Base-by-base conservation (phyloP, 345 rosid genomes). In the Pistacia integerrima region DNA sequence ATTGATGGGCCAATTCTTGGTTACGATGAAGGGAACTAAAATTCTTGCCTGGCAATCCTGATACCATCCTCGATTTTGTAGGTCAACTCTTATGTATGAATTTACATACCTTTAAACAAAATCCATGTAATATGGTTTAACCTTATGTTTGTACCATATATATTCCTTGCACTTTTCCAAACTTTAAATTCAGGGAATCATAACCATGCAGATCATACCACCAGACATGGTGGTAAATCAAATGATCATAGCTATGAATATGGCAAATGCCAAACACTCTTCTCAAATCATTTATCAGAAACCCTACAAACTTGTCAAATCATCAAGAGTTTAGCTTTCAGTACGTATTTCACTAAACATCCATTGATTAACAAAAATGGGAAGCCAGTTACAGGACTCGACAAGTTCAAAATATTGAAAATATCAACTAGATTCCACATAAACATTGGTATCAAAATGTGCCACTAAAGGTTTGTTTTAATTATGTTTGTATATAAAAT, bases 21-120 rank as follows among this genome's bases (percentile, higher is more conserved):
- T 41, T 88, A 77, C 76, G 91, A 84, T 1, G 89, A 81, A 79
- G 93, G 92, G 38, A 84, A 75, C 38, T 90, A 1, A 66, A 80
- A 30, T 84, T 74, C 67, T 83, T 90, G 72, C 84, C 74, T 66
- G 86, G 76, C 2, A 85, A 82, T 49, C 72, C 77, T 65, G 58
- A 80, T 17, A 73, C 83, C 18, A 69, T 81, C 13, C 20, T 83
- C 74, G 91, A 87, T 82, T 61, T 87, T 76, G 94, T 90, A 84
- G 91, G 46, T 57, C 28, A 35, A 22, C 41, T 44, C 3, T 16
- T 56, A 73, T 62, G 11, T 52, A 3, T 41, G 6, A 41, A 41
- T 41, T 4, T 25, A 25, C 25, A 25, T 41, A 0, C 44, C 5
- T 5, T 20, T 3, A 12, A 25, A 25, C 25, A 25, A 25, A 25